phyloP scores from a whole-genome alignment of 179 eudicot genomes.

The Patellifolia procumbens region DNA sequence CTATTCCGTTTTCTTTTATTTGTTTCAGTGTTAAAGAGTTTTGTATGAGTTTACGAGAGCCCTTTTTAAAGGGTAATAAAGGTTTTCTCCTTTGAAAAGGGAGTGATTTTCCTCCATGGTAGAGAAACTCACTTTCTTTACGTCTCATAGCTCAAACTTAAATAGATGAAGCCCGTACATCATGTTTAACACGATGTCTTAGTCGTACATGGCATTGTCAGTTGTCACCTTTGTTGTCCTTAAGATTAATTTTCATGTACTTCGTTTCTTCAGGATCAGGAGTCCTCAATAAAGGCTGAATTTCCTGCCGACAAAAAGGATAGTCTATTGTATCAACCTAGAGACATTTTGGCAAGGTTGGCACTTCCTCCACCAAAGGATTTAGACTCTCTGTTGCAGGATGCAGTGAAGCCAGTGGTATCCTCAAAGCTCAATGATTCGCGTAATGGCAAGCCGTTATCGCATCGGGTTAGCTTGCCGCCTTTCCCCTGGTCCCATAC shows the following conservation, averaged over 20 bases:
- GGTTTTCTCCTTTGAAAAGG: neutral
- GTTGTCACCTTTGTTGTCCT: neutral
- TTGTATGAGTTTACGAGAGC: neutral
- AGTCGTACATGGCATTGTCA: neutral
- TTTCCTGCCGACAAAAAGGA: constrained; percentile 34
- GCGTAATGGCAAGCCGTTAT: constrained; percentile 46
- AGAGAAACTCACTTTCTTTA: neutral
- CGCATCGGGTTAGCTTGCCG: constrained; percentile 61
- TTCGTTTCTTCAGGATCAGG: constrained; percentile 43
- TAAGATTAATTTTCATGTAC: constrained; percentile 5
- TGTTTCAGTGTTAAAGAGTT: neutral
- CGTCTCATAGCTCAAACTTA: neutral
- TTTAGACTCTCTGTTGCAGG: constrained; percentile 73
- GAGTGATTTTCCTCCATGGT: neutral
- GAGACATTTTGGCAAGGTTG: constrained; percentile 62
- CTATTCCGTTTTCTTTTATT: neutral
- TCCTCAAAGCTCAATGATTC: constrained; percentile 50
- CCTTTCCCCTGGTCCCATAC: constrained; percentile 81
- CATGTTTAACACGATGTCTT: neutral
- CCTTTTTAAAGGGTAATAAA: neutral
- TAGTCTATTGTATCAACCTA: constrained; percentile 49
- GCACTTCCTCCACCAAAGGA: constrained; percentile 77
- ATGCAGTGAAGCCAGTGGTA: constrained; percentile 53
- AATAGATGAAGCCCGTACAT: neutral
- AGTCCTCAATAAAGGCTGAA: constrained; percentile 37